Conservation (phyloP, 805 yeast genomes). For the Lachancea waltii region DNA sequence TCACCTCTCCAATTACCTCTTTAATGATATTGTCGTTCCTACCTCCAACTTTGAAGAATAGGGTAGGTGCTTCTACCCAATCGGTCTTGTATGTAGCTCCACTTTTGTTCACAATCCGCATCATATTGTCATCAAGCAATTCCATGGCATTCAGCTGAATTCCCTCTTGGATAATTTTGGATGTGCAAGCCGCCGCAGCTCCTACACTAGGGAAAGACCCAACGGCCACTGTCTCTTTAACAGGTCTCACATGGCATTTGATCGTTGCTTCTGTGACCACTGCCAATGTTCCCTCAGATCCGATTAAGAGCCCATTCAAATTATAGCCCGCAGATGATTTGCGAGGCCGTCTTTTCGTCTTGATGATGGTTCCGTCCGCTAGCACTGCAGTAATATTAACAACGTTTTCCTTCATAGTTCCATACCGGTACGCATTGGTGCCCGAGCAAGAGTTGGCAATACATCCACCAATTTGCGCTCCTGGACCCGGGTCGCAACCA, state of each 20-base stretch:
- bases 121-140: conserved; percentile 63
- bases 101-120: conserved; percentile 55
- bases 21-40: conserved; percentile 35
- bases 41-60: conserved; percentile 61
- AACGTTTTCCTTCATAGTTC: conserved; percentile 74
- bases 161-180: conserved; percentile 54
- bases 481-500: conserved; percentile 78
- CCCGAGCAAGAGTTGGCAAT: conserved; percentile 75
- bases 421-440: conserved; percentile 70
- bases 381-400: conserved; percentile 64
- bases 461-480: conserved; percentile 76
- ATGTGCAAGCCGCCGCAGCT: conserved; percentile 67
- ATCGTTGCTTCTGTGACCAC: conserved; percentile 72
- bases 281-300: conserved; percentile 77
- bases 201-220: conserved; percentile 60
- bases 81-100: conserved; percentile 43
- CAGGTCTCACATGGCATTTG: conserved; percentile 59
- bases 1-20: conserved; percentile 42
- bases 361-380: conserved; percentile 73
- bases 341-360: conserved; percentile 68
- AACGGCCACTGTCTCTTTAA: conserved; percentile 58
- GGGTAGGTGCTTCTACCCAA: conserved; percentile 56
- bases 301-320: conserved; percentile 66
- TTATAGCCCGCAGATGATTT: conserved; percentile 78
- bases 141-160: conserved; percentile 70